Evolutionary conservation across 306 rosid genomes (phyloP), one percentile per base, ranked within the genome.

Genomic region (Trifolium subterraneum): DNA sequence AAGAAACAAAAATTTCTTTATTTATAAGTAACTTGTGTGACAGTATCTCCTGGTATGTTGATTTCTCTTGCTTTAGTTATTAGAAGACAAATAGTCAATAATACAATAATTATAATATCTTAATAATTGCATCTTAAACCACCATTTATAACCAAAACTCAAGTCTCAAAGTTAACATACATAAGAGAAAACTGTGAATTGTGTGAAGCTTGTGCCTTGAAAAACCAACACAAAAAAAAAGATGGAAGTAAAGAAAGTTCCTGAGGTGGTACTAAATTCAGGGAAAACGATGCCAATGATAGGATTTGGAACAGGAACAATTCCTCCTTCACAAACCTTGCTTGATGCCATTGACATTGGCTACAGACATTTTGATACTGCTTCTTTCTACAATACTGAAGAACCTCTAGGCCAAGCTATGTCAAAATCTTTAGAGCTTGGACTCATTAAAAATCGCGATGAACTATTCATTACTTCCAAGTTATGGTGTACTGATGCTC

Each of bases 401-500:
- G 63, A 56, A 25, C 36, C 33, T 56, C 9, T 22, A 5, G 63
- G 63, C 63, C 63, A 56, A 22, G 63, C 63, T 56, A 18, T 56
- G 16, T 56, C 63, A 5, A 56, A 56, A 6, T 33, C 63, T 23
- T 22, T 56, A 56, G 63, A 56, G 8, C 1, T 5, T 1, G 63
- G 63, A n/a, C n/a, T 56, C 63, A 23, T 55, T 38, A 35, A 83
- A 4, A 74, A 51, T 6, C 64, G 87, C 3, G 74, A 81, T 2
- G 83, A 89, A 18, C 54, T 85, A 1, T 87, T 87, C 18, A 67
- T 87, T 9, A 81, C 85, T 38, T 68, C 90, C 14, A 88, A 86
- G 80, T 84, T 84, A 1, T 81, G 83, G 77, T 10, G 38, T 55
- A 47, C 39, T 10, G 69, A 81, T 51, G 79, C 86, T 12, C 81